Percentiles rank a stretch among this genome's conserved stretches.
Conservation (phyloP, 495 filamentous ascomycete species). For the Oidiodendron maius region DNA sequence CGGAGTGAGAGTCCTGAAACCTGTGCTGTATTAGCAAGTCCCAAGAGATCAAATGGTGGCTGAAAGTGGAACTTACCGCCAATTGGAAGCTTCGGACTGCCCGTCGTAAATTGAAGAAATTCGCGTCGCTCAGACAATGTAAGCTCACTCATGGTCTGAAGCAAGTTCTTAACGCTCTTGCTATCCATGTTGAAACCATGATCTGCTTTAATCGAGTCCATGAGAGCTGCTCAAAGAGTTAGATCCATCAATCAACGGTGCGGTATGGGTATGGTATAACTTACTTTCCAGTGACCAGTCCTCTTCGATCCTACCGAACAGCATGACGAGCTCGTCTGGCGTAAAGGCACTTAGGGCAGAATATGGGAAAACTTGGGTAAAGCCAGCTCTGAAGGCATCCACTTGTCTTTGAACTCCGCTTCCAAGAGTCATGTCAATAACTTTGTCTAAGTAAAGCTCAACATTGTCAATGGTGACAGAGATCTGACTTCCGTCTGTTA, state of each 20-base stretch:
- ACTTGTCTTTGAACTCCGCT: slow-evolving; percentile 83
- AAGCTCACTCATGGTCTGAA: slow-evolving; percentile 94
- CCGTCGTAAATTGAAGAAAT: slow-evolving; percentile 97
- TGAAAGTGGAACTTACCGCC: slow-evolving; percentile 61
- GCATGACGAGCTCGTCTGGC: slow-evolving; percentile 90
- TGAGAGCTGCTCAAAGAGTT: slow-evolving; percentile 56
- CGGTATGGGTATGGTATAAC: slow-evolving; percentile 25
- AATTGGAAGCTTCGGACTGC: slow-evolving; percentile 97
- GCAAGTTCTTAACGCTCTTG: slow-evolving; percentile 87
- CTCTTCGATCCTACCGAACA: slow-evolving; percentile 91
- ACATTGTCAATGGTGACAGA: slow-evolving; percentile 87
- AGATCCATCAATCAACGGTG: slow-evolving; percentile 7
- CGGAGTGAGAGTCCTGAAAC: slow-evolving; percentile 93
- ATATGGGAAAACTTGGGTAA: slow-evolving; percentile 96
- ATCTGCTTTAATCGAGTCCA: slow-evolving; percentile 99
- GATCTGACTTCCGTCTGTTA: slow-evolving; percentile 64
- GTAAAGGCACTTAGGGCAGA: slow-evolving; percentile 90
- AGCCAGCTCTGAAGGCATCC: slow-evolving; percentile 85
- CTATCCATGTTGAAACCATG: slow-evolving; percentile 99
- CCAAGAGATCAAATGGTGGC: neutral
- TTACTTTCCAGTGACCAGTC: slow-evolving; percentile 97
- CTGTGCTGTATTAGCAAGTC: slow-evolving; percentile 40
- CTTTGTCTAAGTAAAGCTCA: slow-evolving; percentile 75
- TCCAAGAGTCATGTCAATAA: slow-evolving; percentile 87
- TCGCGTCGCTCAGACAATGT: slow-evolving; percentile 70